Base-by-base conservation (phyloP, 228 moss, liverwort and hornwort species). In the Sphagnum fallax region DNA sequence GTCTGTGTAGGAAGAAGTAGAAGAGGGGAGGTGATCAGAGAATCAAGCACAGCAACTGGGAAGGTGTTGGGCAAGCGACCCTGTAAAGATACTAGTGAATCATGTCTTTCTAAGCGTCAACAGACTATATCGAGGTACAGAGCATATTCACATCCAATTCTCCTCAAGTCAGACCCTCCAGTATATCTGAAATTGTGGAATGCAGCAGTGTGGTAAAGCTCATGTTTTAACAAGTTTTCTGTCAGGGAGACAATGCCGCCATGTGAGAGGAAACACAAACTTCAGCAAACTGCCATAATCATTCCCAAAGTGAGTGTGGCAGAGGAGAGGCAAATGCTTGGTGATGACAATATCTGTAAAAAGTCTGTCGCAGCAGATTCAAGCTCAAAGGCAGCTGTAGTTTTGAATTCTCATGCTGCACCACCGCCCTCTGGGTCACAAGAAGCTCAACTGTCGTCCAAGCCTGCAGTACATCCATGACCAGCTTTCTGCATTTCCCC, bases 51-150 rank as follows among this genome's bases (percentile, higher is more conserved):
- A 53, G 69, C 50, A 8, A 51, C 65, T 50, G 68, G 66, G 47
- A 81, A 47, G 58, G 12, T 55, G 8, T 13, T 81, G 52, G 84
- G 81, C 57, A 84, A 84, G 70, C 84, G 81, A 66, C 52, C 57
- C n/a, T 71, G 81, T 49, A 76, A 76, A 51, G 84, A 76, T 64
- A 8, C 63, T 9, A 71, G 69, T 65, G 65, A 4, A 60, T 63
- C 69, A 50, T 61, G 52, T 32, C 66, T 71, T 62, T 74, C 81
- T 10, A 84, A 84, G 69, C 84, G 84, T 47, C 84, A 78, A 59
- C 81, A 78, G 69, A 74, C 51, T 67, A 12, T 52, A 53, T 67
- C 73, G 69, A 78, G 84, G 84, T 84, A 74, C 47, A 60, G 51
- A 48, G 32, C 32, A 32, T 66, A 50, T 32, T 67, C 57, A 13